Evolutionary conservation across 2,329 filamentous ascomycete genomes (phyloP).

Genomic region (Herpotrichia juniperi): DNA sequence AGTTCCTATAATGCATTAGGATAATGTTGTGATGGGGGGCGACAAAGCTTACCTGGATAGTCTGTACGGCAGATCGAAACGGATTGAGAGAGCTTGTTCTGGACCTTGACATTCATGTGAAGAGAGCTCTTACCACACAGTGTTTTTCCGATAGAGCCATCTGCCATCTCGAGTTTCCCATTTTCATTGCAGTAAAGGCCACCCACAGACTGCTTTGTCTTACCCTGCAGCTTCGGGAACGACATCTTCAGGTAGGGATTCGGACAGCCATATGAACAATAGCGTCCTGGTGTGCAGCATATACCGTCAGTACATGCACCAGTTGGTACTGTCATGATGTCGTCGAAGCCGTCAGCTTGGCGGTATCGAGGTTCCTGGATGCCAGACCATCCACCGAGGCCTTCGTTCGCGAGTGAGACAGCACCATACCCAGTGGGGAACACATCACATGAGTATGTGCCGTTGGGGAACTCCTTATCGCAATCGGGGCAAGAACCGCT

Average conservation of each 20-base stretch:
- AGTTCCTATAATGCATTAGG: conserved; percentile 55
- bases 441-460: conserved; percentile 69
- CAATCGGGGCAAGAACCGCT: conserved; percentile 56
- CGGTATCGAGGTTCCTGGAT: conserved; percentile 64
- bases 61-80: conserved; percentile 91
- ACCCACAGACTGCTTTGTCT: conserved; percentile 82
- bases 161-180: conserved; percentile 75
- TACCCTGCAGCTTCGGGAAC: conserved; percentile 81
- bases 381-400: conserved; percentile 77
- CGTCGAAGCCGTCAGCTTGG: conserved; percentile 49
- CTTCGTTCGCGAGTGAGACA: conserved; percentile 70
- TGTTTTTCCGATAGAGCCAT: conserved; percentile 59
- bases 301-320: conserved; percentile 62
- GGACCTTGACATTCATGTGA: conserved; percentile 67
- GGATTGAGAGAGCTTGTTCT: conserved; percentile 72
- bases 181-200: conserved; percentile 82
- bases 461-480: conserved; percentile 74
- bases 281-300: conserved; percentile 64
- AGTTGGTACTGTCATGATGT: conserved; percentile 71
- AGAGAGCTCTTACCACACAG: conserved; percentile 78
- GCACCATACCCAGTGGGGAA: conserved; percentile 88
- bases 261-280: conserved; percentile 96
- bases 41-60: conserved; percentile 74
- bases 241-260: conserved; percentile 90
- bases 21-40: background rate